Conservation (phyloP, 345 rosid genomes). For the Brassica carinata region DNA sequence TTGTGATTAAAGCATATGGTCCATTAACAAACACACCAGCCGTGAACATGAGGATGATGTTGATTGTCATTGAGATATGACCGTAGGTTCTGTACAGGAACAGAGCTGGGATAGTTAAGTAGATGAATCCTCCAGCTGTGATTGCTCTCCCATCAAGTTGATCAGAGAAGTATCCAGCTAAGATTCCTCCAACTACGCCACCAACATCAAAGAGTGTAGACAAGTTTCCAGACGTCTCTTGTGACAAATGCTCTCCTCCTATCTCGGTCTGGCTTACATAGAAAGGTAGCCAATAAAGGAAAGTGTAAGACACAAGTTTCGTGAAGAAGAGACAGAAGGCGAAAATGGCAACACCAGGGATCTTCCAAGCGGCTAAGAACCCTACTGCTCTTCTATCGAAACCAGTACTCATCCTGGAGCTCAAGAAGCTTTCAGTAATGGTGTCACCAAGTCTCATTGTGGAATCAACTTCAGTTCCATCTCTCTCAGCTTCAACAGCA, state of each 20-base stretch:
- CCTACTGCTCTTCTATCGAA: not conserved
- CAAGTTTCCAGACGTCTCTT: not conserved
- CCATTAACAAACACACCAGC: not conserved
- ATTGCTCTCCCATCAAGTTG: not conserved
- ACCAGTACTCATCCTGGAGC: not conserved
- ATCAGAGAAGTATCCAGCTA: constrained; percentile 2
- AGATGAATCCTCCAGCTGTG: not conserved
- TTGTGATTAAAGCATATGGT: not conserved
- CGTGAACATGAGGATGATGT: not conserved
- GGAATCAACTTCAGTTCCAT: not conserved
- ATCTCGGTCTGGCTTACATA: not conserved
- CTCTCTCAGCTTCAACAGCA: constrained; percentile 2
- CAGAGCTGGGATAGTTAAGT: not conserved
- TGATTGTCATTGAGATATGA: not conserved
- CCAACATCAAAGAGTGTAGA: not conserved
- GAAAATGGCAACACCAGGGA: not conserved
- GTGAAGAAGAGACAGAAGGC: constrained; percentile 2
- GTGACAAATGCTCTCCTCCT: not conserved
- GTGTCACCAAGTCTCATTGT: not conserved
- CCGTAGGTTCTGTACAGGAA: not conserved
- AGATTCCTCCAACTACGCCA: not conserved
- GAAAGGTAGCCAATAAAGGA: not conserved
- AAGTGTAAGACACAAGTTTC: not conserved
- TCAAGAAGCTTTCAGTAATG: not conserved
- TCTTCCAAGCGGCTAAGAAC: constrained; percentile 1